A percentile compares a stretch with the other conserved stretches of the same genome.
Evolutionary conservation across 202 grass and related monocot genomes (phyloP).

Genomic region (Zoysia matrella): DNA sequence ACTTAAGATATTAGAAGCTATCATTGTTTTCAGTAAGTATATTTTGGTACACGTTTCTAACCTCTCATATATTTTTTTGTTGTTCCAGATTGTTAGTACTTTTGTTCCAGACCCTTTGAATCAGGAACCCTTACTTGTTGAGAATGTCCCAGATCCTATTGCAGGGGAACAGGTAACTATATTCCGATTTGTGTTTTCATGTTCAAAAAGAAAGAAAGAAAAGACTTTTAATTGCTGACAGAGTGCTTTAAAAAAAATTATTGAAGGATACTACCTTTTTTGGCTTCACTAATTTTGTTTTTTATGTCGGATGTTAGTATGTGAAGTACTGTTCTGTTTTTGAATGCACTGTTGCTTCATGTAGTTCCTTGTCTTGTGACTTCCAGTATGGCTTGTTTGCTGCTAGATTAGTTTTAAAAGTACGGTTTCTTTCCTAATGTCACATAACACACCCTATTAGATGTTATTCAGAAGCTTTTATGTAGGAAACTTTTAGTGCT

Average conservation of each 20-base stretch:
- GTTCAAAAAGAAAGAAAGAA: no score
- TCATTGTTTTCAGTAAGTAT: slow-evolving; percentile 7
- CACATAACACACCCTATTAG: neutral
- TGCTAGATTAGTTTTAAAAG: neutral
- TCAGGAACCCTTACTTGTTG: slow-evolving; percentile 79
- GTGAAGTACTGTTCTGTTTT: slow-evolving; percentile 2
- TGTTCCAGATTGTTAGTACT: slow-evolving; percentile 69
- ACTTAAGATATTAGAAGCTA: neutral
- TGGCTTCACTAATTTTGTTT: slow-evolving; percentile 8
- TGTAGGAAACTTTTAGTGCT: neutral
- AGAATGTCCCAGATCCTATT: slow-evolving; percentile 84
- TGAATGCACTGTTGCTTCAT: slow-evolving; percentile 16
- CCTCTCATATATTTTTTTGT: neutral
- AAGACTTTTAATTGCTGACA: no score
- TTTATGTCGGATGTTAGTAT: neutral
- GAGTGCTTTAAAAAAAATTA: neutral
- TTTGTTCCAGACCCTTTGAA: slow-evolving; percentile 75
- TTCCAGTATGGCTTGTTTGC: slow-evolving; percentile 11
- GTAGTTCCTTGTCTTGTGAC: neutral
- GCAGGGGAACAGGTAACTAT: slow-evolving; percentile 81
- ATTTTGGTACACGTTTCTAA: slow-evolving; percentile 13
- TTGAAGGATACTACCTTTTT: neutral
- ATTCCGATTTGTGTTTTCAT: neutral
- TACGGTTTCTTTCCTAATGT: neutral
- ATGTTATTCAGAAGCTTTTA: neutral